phyloP scores from a whole-genome alignment of 2,329 filamentous ascomycete species.

The Colletotrichum truncatum region DNA sequence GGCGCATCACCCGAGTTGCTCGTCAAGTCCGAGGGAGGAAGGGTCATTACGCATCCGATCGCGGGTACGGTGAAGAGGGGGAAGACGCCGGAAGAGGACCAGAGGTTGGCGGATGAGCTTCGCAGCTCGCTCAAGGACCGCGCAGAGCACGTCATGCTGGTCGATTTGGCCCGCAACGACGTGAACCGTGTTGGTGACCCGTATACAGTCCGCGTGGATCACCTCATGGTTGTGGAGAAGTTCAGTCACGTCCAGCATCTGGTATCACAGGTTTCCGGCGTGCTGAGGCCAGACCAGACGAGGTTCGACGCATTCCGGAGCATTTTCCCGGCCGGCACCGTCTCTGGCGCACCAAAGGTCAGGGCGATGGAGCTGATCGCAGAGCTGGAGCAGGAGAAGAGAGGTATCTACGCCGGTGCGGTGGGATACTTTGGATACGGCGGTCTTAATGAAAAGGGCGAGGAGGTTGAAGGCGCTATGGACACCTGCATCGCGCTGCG shows the following conservation, averaged over 20 bases:
- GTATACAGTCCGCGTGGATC: conserved; percentile 86
- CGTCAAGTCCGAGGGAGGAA: conserved; percentile 86
- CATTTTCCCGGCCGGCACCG: conserved; percentile 96
- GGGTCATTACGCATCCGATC: conserved; percentile 96
- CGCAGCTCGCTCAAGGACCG: conserved; percentile 87
- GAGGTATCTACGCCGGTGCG: conserved; percentile 93
- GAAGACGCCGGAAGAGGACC: conserved; percentile 82
- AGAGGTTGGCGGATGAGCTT: conserved; percentile 79
- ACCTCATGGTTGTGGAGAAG: conserved; percentile 91
- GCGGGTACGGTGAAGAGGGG: conserved; percentile 94
- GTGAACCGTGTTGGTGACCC: conserved; percentile 96
- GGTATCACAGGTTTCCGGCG: conserved; percentile 92
- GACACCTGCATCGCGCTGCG: conserved; percentile 84
- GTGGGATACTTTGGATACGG: conserved; percentile 97
- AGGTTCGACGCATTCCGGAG: conserved; percentile 95
- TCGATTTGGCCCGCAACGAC: conserved; percentile 95
- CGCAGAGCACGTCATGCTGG: conserved; percentile 96
- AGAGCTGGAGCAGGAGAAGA: conserved; percentile 92
- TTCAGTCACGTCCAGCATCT: conserved; percentile 99
- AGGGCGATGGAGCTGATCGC: conserved; percentile 97
- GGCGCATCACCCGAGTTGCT: conserved; percentile 95
- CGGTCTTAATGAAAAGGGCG: conserved; percentile 70
- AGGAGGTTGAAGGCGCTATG: conserved; percentile 83
- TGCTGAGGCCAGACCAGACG: conserved; percentile 84
- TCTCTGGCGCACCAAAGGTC: conserved; percentile 95